phyloP scores from a whole-genome alignment of 176 grass and related monocot species.

The Hsuehochloa calcarea region DNA sequence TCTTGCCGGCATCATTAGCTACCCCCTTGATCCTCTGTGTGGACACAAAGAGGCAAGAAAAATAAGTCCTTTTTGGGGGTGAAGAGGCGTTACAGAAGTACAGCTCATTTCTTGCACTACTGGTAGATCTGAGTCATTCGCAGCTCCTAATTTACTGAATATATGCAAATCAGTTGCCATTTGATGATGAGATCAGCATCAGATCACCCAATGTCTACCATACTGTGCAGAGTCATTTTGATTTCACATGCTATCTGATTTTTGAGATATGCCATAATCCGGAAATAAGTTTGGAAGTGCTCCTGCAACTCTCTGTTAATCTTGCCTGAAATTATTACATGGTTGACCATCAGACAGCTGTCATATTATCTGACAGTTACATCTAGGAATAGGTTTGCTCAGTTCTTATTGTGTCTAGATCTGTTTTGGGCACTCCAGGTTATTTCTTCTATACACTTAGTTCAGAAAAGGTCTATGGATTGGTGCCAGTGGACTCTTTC shows the following conservation, averaged over 20 bases:
- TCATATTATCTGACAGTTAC: background rate
- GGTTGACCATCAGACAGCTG: background rate
- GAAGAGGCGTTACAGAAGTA: constrained; percentile 24
- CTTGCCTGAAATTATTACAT: background rate
- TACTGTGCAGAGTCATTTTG: background rate
- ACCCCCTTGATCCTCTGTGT: constrained; percentile 33
- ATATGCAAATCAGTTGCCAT: constrained; percentile 4
- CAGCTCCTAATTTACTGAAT: background rate
- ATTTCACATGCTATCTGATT: constrained; percentile 31
- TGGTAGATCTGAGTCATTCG: constrained; percentile 24
- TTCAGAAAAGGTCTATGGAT: background rate
- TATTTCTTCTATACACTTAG: constrained; percentile 9
- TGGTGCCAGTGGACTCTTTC: background rate
- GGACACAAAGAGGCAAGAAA: constrained; percentile 40
- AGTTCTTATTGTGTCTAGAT: background rate
- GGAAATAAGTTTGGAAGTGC: background rate
- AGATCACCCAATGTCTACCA: constrained; percentile 4
- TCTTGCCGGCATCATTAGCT: constrained; percentile 32
- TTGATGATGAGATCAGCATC: constrained; percentile 12
- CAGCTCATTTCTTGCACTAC: constrained; percentile 8
- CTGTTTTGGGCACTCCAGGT: background rate
- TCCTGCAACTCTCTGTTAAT: background rate
- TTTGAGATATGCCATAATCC: constrained; percentile 3
- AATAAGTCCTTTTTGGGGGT: constrained; percentile 2
- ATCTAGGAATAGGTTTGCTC: constrained; percentile 11